These are phyloP conservation scores for Bruguiera hainesii DNA, from an alignment of 441 rosid genomes.

Conservation along the genomic window DNA sequence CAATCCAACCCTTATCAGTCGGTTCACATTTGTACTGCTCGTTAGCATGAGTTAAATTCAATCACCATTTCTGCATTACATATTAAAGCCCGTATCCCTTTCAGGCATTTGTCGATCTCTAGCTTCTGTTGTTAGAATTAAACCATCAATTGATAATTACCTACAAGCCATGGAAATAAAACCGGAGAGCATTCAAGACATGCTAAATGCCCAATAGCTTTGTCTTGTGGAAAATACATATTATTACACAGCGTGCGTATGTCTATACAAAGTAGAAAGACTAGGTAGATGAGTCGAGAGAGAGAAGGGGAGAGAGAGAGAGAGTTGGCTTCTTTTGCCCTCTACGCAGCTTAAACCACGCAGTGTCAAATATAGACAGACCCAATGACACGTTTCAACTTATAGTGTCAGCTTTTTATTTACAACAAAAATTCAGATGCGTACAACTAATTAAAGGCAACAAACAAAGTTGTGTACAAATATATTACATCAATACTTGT, in stretches of 20 bases:
- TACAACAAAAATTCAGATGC: slow-evolving; percentile 23
- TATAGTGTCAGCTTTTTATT: slow-evolving; percentile 6
- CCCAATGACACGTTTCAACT: slow-evolving; percentile 40
- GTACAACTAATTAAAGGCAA: slow-evolving; percentile 14
- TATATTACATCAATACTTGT: slow-evolving; percentile 14
- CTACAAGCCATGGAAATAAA: slow-evolving; percentile 7
- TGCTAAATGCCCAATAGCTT: slow-evolving; percentile 18
- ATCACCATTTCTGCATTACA: background rate
- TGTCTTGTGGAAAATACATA: slow-evolving; percentile 18
- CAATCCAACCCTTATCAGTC: background rate
- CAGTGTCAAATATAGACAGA: slow-evolving; percentile 31
- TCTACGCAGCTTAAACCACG: slow-evolving; percentile 58
- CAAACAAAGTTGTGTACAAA: slow-evolving; percentile 31
- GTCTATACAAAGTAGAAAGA: slow-evolving; percentile 10
- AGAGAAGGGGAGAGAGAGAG: slow-evolving; percentile 7
- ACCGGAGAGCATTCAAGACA: slow-evolving; percentile 36
- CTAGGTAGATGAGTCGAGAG: slow-evolving; percentile 31
- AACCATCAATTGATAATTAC: background rate
- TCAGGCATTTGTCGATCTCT: background rate
- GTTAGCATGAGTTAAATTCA: too few relatives aligned
- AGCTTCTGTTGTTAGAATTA: background rate
- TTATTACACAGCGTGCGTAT: background rate
- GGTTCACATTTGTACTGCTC: background rate
- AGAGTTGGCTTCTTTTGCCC: slow-evolving; percentile 56
- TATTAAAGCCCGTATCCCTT: background rate